A percentile compares a stretch with the other conserved stretches of the same genome.
phyloP scores from a whole-genome alignment of 1,139 yeast species.

The Arxiozyma slooffiae region DNA sequence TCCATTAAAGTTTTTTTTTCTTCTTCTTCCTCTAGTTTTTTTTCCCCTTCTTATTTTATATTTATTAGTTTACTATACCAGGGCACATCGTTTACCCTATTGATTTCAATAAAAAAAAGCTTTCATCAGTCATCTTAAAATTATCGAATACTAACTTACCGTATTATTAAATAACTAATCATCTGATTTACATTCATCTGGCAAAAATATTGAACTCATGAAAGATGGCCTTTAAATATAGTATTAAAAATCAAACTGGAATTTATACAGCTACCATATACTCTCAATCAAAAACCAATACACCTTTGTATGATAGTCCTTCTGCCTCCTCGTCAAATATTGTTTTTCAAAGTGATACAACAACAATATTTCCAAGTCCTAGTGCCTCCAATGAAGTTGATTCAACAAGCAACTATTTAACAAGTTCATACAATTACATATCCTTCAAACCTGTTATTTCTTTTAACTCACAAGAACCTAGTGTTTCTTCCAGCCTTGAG shows the following conservation, averaged over 20 bases:
- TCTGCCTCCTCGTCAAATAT: not conserved
- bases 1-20: no score
- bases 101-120: not conserved
- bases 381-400: not conserved
- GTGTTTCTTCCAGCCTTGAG: not conserved
- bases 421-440: no score
- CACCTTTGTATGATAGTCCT: not conserved
- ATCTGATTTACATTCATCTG: no score
- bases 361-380: constrained; percentile 1
- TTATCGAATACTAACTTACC: no score
- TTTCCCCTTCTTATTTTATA: no score
- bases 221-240: not conserved
- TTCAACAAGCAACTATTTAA: no score
- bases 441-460: not conserved
- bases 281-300: not conserved
- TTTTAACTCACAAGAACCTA: not conserved
- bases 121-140: not conserved
- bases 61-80: no score
- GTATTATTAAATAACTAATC: not conserved
- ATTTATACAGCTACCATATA: not conserved
- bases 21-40: no score
- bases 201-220: not conserved
- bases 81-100: no score
- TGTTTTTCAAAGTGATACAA: not conserved
- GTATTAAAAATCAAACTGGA: not conserved